Evolutionary conservation across 1,284 basidiomycete species (phyloP).

Genomic region (Cryptococcus sp.): DNA sequence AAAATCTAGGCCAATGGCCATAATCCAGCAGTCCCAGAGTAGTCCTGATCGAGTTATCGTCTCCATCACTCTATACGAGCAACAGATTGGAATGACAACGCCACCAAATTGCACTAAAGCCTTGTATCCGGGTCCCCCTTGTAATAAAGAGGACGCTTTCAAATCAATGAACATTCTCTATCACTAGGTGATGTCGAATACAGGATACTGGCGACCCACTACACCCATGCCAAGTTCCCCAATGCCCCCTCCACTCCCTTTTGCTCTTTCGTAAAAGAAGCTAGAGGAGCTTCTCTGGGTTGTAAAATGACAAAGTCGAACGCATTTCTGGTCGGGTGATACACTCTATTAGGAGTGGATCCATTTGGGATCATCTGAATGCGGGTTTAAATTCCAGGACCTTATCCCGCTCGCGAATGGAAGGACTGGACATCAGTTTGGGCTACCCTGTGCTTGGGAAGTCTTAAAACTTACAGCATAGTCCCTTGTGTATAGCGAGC

Average conservation of each 20-base stretch:
- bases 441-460: neutral
- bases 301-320: conserved; percentile 12
- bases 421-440: conserved; percentile 6
- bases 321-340: conserved; percentile 50
- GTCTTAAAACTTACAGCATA: neutral
- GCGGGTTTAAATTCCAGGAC: conserved; percentile 50
- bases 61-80: conserved; percentile 6
- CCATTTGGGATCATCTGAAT: conserved; percentile 38
- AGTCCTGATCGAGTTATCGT: conserved; percentile 52
- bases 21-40: conserved; percentile 49
- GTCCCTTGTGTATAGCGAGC: conserved; percentile 42
- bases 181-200: neutral
- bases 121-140: conserved; percentile 26
- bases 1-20: conserved; percentile 48
- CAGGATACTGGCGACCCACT: conserved; percentile 32
- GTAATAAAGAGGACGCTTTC: no score
- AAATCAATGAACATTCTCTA: no score
- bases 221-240: conserved; percentile 42
- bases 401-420: conserved; percentile 49
- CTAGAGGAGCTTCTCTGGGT: conserved; percentile 29
- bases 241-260: conserved; percentile 26
- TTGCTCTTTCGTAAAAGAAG: neutral
- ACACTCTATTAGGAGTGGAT: conserved; percentile 35
- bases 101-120: conserved; percentile 53
- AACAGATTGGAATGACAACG: conserved; percentile 25